Conservation (phyloP, 352 stramenopile genomes). For the Pythium plurisporium region DNA sequence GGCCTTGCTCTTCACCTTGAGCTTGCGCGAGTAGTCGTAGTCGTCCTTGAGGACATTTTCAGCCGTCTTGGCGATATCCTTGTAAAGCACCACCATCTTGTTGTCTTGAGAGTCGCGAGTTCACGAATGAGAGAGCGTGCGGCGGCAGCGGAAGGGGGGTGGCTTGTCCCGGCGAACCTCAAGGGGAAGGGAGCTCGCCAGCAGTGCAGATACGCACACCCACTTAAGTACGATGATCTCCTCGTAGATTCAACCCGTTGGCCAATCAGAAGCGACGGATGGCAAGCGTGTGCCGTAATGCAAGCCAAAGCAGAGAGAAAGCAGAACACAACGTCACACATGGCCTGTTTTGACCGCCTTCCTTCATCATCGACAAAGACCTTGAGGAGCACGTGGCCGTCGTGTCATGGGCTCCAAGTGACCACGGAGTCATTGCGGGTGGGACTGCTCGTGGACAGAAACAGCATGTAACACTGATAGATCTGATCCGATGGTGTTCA, state of each 20-base stretch:
- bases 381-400: no score
- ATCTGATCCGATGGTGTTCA: no score
- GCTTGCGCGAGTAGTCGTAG: constrained; percentile 89
- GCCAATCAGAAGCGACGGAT: constrained; percentile 24
- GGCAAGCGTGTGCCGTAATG: constrained; percentile 8
- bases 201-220: constrained; percentile 19
- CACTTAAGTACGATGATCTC: constrained; percentile 40
- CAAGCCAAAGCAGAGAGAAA: neutral
- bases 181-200: neutral
- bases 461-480: no score
- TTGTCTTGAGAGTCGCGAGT: constrained; percentile 21
- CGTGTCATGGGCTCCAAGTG: no score
- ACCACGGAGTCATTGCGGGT: no score
- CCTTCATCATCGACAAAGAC: constrained; percentile 35
- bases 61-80: constrained; percentile 78
- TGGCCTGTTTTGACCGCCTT: constrained; percentile 12
- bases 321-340: constrained; percentile 16
- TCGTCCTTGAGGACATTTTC: constrained; percentile 77
- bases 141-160: constrained; percentile 15
- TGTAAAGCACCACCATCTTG: constrained; percentile 69
- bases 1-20: constrained; percentile 89
- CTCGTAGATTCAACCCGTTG: constrained; percentile 27
- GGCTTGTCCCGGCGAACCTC: neutral
- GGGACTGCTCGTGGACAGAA: no score
- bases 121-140: constrained; percentile 36